Evolutionary conservation across 805 yeast species (phyloP), one percentile per base, ranked within the genome.

Genomic region (Myxozyma lipomycoides): DNA sequence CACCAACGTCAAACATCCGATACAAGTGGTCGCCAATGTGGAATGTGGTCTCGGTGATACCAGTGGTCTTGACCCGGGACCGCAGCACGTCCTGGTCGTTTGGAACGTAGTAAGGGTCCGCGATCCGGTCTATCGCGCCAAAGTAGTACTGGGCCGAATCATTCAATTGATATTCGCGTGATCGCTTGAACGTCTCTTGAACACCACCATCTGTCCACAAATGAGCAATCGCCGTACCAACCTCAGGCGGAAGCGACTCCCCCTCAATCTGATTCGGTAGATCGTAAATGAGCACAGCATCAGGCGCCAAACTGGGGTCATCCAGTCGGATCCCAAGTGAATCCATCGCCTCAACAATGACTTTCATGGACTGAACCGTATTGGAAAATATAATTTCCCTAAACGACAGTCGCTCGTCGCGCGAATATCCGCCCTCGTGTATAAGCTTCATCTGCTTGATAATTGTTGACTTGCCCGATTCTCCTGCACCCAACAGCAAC

Each of bases 1-100:
- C 98, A 46, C 98, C 98, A 3, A 96, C 98, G 73, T 93, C 98
- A 40, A 89, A 71, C 38, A 93, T 86, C 62, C 81, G 82, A 65
- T 90, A 83, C 57, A 75, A 78, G 42, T 81, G 76, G 2, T 79
- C 75, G 7, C 81, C 79, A 54, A 91, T 79, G 49, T 75, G 74
- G 70, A 93, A 90, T 48, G 75, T 78, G 4, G 93, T 84, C 66
- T 91, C 96, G 1, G 95, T 85, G 46, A 93, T 88, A 2, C 98
- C 98, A 0, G 97, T 90, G 12, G 98, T 91, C 69, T 91, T 90
- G 62, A 93, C 86, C 32, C 98, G 75, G 3, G 96, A 98, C 61
- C 79, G 83, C 58, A 93, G 71, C 48, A 93, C 89, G 67, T 93
- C 98, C 48, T 77, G 80, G 67, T 91, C 88, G 5, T 81, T 69